Conservation (phyloP, 179 eudicot genomes). For the Spergularia azorica region DNA sequence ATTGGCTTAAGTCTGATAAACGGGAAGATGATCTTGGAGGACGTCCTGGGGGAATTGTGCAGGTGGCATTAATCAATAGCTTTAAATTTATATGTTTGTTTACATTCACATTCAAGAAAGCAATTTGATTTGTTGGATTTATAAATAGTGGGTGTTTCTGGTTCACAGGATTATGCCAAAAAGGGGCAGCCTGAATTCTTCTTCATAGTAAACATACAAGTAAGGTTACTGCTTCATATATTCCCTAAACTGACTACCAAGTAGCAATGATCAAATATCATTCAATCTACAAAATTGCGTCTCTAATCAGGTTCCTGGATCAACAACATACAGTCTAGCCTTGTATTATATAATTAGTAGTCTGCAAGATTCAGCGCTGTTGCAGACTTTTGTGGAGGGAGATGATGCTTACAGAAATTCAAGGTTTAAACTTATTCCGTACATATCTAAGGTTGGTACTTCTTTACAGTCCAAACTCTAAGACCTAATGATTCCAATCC, state of each 20-base stretch:
- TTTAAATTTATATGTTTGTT: background rate
- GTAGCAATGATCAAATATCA: background rate
- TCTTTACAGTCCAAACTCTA: background rate
- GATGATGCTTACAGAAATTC: slow-evolving; percentile 72
- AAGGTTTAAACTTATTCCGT: slow-evolving; percentile 73
- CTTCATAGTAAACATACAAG: slow-evolving; percentile 72
- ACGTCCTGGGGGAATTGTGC: slow-evolving; percentile 66
- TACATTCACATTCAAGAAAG: background rate
- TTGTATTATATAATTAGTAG: slow-evolving; percentile 56
- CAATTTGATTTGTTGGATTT: background rate
- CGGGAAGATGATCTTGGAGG: slow-evolving; percentile 74
- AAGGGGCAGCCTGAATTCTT: slow-evolving; percentile 68
- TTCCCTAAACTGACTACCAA: background rate
- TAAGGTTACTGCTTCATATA: slow-evolving; percentile 3
- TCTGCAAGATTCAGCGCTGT: slow-evolving; percentile 49
- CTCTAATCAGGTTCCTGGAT: slow-evolving; percentile 59
- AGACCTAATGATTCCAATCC: background rate
- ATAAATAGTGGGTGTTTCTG: background rate
- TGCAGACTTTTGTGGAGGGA: slow-evolving; percentile 57
- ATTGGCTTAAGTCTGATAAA: slow-evolving; percentile 69
- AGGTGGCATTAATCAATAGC: slow-evolving; percentile 36
- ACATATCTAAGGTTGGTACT: slow-evolving; percentile 56
- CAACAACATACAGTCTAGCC: slow-evolving; percentile 57
- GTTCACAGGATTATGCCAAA: slow-evolving; percentile 59
- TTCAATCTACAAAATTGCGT: slow-evolving; percentile 3